Percentiles rank a stretch among this genome's conserved stretches.
These are phyloP conservation scores for Mycena vulgaris DNA, from an alignment of 768 basidiomycete species.

Conservation along the genomic window DNA sequence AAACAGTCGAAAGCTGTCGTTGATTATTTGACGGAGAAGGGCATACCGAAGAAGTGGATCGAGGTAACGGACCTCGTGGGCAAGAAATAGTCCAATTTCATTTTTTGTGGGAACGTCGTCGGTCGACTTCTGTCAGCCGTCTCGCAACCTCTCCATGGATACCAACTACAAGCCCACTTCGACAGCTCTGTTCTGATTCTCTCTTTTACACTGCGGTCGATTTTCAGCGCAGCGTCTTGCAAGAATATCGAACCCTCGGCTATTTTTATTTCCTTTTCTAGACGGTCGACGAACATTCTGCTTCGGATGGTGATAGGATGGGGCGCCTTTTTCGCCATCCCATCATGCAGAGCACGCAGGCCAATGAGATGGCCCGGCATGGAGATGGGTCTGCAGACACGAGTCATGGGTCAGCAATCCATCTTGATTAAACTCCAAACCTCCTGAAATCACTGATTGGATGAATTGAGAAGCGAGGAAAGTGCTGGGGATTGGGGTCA, in stretches of 20 bases:
- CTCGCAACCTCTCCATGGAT: neutral
- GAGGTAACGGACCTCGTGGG: slow-evolving; percentile 51
- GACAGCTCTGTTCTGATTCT: neutral
- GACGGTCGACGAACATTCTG: neutral
- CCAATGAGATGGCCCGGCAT: neutral
- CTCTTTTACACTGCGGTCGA: neutral
- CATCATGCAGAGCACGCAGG: neutral
- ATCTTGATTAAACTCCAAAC: neutral
- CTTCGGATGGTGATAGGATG: neutral
- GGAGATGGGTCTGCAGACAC: slow-evolving; percentile 5
- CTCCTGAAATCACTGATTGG: slow-evolving; percentile 17
- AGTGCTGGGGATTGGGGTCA: neutral
- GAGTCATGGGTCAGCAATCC: slow-evolving; percentile 14
- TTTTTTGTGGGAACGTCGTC: neutral
- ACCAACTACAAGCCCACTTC: neutral
- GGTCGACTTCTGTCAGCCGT: neutral
- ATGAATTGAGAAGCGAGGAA: neutral
- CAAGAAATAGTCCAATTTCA: slow-evolving; percentile 27
- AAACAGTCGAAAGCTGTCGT: slow-evolving; percentile 79
- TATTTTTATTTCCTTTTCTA: slow-evolving; percentile 15
- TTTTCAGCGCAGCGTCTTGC: neutral
- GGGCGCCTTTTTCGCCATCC: neutral
- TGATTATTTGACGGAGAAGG: slow-evolving; percentile 76
- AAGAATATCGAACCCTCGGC: neutral
- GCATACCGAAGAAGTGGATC: slow-evolving; percentile 90